A percentile compares a stretch with the other conserved stretches of the same genome.
Conservation (phyloP, 305 asterid species). For the Solanum hybrid region DNA sequence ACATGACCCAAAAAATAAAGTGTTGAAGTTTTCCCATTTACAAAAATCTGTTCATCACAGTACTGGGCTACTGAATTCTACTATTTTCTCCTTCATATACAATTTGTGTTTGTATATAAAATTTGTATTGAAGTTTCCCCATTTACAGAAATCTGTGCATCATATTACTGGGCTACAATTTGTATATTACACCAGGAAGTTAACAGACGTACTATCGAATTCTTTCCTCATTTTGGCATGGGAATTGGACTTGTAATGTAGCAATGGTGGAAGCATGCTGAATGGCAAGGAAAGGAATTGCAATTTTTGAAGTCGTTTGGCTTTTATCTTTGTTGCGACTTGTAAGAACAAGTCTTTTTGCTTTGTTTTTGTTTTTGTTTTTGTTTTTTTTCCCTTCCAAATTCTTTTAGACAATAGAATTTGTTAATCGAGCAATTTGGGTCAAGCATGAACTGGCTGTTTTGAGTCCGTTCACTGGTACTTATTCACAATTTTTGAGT, state of each 20-base stretch:
- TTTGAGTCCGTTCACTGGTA: not conserved
- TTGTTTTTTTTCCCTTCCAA: not conserved
- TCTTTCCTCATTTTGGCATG: not conserved
- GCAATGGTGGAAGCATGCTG: not conserved
- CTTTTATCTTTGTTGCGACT: not conserved
- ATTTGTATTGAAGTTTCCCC: not conserved
- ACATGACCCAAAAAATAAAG: not conserved
- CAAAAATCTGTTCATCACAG: not conserved
- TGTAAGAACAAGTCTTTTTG: not conserved
- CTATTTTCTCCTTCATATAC: not conserved
- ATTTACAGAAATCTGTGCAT: not conserved
- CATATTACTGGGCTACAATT: not conserved
- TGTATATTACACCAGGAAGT: not conserved
- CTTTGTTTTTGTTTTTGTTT: too few relatives aligned
- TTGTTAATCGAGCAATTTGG: not conserved
- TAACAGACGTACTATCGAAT: not conserved
- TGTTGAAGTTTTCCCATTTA: not conserved
- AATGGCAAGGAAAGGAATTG: not conserved
- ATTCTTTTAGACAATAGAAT: not conserved
- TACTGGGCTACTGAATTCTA: not conserved
- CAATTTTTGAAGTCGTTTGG: not conserved
- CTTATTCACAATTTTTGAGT: not conserved
- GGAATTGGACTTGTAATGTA: not conserved
- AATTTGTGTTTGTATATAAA: not conserved
- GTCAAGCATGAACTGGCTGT: not conserved